Conservation (phyloP, 495 filamentous ascomycete genomes). For the Parmelia sp. region DNA sequence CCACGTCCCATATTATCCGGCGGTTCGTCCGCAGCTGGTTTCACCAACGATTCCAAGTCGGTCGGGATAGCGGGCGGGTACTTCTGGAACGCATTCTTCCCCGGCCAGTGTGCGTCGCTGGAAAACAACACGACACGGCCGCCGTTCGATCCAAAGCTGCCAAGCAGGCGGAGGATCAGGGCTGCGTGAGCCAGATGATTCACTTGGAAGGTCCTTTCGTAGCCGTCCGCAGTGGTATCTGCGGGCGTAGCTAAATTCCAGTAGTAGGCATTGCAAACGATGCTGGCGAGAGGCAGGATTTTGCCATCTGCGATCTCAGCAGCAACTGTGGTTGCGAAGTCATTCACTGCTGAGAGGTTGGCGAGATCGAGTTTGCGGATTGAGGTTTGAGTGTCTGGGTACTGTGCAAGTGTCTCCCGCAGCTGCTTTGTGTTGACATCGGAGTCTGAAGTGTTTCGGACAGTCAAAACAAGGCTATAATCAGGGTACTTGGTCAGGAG, state of each 20-base stretch:
- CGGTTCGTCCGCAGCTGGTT: constrained; percentile 23
- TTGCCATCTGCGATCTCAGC: constrained; percentile 30
- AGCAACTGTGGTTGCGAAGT: constrained; percentile 33
- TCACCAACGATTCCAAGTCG: constrained; percentile 29
- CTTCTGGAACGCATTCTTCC: constrained; percentile 38
- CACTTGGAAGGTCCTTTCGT: constrained; percentile 42
- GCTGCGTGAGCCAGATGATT: constrained; percentile 41
- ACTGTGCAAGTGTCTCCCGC: constrained; percentile 30
- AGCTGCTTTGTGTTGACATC: constrained; percentile 42
- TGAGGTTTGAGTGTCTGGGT: constrained; percentile 31
- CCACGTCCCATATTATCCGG: constrained; percentile 36
- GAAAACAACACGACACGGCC: constrained; percentile 42
- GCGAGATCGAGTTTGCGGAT: constrained; percentile 40
- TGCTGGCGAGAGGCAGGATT: constrained; percentile 34
- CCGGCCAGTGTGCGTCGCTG: constrained; percentile 36
- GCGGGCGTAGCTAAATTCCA: constrained; percentile 35
- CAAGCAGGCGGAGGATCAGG: constrained; percentile 39
- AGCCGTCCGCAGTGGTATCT: constrained; percentile 38
- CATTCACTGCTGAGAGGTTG: constrained; percentile 32
- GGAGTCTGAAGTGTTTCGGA: constrained; percentile 36
- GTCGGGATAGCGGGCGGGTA: constrained; percentile 25
- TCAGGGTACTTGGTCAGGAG: constrained; percentile 36
- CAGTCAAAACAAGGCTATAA: constrained; percentile 36
- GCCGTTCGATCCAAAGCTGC: constrained; percentile 33
- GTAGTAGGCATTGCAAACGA: constrained; percentile 44